Conservation (phyloP, 257 asterid species). For the Scutellaria baicalensis region DNA sequence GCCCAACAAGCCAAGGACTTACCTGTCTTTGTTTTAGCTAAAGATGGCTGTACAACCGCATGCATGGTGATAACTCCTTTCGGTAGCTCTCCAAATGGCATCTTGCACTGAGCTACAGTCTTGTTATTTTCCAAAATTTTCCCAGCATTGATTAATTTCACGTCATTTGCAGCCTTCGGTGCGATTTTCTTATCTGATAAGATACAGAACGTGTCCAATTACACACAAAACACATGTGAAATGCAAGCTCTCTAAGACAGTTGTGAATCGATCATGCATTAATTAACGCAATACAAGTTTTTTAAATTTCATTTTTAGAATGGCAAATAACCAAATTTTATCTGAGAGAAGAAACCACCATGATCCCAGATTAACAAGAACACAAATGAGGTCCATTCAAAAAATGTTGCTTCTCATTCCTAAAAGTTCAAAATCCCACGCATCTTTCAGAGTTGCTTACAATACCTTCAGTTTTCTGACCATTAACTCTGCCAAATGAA, state of each 20-base stretch:
- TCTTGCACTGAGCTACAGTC: conserved; percentile 80
- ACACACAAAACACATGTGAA: background rate
- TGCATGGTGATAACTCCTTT: conserved; percentile 79
- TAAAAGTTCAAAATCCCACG: background rate
- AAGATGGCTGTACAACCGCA: conserved; percentile 84
- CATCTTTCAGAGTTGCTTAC: too few relatives aligned
- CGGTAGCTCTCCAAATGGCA: conserved; percentile 69
- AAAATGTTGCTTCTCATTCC: background rate
- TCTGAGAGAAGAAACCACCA: background rate
- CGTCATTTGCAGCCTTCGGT: conserved; percentile 74
- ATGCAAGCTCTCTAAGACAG: background rate
- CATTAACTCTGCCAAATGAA: background rate
- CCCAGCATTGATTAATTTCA: conserved; percentile 79
- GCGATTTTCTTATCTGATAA: conserved; percentile 64
- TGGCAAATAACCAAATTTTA: background rate
- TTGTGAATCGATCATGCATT: background rate
- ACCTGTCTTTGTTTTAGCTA: conserved; percentile 77
- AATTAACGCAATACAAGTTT: background rate
- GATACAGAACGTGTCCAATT: conserved; percentile 1
- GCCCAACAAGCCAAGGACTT: background rate
- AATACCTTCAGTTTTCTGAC: background rate
- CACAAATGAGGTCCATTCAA: background rate
- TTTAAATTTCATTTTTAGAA: background rate
- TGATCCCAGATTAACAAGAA: background rate
- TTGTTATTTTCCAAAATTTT: conserved; percentile 74